Conservation (phyloP, 352 stramenopile genomes). For the Phytophthora sansomeana region DNA sequence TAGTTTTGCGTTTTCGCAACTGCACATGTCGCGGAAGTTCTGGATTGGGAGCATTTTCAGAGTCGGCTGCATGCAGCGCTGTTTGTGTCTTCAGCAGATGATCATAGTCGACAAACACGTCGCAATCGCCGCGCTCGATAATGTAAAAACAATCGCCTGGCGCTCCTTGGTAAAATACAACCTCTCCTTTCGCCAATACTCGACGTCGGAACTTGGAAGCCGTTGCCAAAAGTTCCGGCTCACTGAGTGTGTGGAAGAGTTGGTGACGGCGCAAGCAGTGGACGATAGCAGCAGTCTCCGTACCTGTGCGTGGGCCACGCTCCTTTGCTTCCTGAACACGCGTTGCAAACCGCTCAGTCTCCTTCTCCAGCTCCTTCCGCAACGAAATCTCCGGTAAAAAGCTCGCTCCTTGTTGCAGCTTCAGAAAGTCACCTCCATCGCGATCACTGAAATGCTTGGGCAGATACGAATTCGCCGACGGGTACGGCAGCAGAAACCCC, state of each 20-base stretch:
- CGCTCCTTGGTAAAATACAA: constrained; percentile 88
- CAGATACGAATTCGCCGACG: constrained; percentile 85
- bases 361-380: constrained; percentile 44
- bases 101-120: constrained; percentile 88
- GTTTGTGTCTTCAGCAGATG: constrained; percentile 58
- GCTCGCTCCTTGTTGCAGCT: constrained; percentile 77
- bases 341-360: constrained; percentile 37
- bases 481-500: constrained; percentile 79
- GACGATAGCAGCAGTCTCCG: constrained; percentile 63
- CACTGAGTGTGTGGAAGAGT: constrained; percentile 82
- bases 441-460: constrained; percentile 85
- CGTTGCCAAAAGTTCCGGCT: constrained; percentile 66
- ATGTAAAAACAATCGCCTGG: constrained; percentile 86
- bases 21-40: constrained; percentile 25
- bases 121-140: constrained; percentile 76
- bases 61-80: constrained; percentile 26
- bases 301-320: constrained; percentile 37
- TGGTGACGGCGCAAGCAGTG: constrained; percentile 77
- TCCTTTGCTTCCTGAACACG: constrained; percentile 42
- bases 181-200: constrained; percentile 61
- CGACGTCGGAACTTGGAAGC: constrained; percentile 69
- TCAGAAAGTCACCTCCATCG: constrained; percentile 69
- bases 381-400: constrained; percentile 81
- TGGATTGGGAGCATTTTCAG: constrained; percentile 18
- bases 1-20: constrained; percentile 73